Evolutionary conservation across 164 flowering plant species (phyloP).

Genomic region (Liriodendron chinense): DNA sequence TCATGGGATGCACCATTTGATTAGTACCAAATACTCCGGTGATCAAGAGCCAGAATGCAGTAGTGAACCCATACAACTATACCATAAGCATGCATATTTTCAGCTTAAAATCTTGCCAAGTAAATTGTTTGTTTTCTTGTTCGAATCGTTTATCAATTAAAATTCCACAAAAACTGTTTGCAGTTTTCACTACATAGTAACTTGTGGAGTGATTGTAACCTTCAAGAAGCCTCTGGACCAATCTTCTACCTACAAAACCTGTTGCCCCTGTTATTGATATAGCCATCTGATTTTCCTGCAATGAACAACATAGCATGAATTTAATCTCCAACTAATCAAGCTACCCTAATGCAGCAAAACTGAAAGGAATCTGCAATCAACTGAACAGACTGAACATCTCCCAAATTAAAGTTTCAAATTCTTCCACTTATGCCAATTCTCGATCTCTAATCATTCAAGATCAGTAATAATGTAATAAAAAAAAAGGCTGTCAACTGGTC

Average conservation of each 20-base stretch:
- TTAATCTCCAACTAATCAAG: neutral
- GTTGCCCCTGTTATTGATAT: constrained; percentile 95
- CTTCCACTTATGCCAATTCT: no score
- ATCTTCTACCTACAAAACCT: constrained; percentile 81
- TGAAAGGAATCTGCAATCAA: no score
- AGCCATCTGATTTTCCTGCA: constrained; percentile 59
- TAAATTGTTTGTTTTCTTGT: neutral
- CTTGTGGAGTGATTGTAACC: constrained; percentile 32
- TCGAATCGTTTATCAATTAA: neutral
- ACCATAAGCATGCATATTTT: no score
- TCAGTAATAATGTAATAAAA: neutral
- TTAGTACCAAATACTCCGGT: no score
- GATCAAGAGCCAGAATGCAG: no score
- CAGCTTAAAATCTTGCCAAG: neutral
- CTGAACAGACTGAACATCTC: no score
- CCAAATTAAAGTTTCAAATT: no score
- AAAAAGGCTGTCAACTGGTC: no score
- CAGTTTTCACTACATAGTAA: neutral
- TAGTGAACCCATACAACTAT: no score
- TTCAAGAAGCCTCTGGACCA: constrained; percentile 79
- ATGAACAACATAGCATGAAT: constrained; percentile 10
- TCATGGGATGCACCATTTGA: no score
- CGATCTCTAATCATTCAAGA: no score
- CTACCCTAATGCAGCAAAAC: no score
- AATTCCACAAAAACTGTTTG: neutral